A percentile compares a stretch with the other conserved stretches of the same genome.
phyloP scores from a whole-genome alignment of 176 grass and related monocot species.

The Melocanna baccifera region DNA sequence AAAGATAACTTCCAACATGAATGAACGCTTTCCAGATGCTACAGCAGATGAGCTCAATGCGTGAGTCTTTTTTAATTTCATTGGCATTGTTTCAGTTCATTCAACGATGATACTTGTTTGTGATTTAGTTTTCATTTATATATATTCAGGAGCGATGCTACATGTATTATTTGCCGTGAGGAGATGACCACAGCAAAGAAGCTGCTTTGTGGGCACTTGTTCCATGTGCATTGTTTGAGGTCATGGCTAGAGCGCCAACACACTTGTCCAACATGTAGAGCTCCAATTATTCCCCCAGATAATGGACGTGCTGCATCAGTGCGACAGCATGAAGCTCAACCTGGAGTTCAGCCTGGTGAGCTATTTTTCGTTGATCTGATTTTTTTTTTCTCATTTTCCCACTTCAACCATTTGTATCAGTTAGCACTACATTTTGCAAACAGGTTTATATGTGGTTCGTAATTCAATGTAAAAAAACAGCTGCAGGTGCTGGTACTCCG shows the following conservation, averaged over 20 bases:
- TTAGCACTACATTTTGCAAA: conserved; percentile 7
- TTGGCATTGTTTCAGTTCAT: background rate
- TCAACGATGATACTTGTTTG: background rate
- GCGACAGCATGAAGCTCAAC: conserved; percentile 48
- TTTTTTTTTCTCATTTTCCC: background rate
- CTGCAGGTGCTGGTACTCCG: conserved; percentile 32
- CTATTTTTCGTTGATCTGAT: conserved; percentile 21
- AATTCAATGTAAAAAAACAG: conserved; percentile 22
- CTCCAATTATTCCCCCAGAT: conserved; percentile 77
- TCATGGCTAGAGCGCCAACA: conserved; percentile 96
- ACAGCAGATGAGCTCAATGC: conserved; percentile 72
- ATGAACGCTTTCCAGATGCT: conserved; percentile 90
- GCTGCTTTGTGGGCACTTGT: conserved; percentile 88
- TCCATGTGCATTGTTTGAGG: conserved; percentile 92
- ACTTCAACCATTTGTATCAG: background rate
- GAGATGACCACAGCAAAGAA: conserved; percentile 95
- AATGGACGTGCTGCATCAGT: conserved; percentile 41
- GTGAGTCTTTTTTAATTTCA: conserved; percentile 47
- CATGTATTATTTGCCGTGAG: conserved; percentile 98
- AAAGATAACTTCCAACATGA: conserved; percentile 98
- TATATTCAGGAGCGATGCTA: conserved; percentile 75
- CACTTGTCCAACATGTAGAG: conserved; percentile 93
- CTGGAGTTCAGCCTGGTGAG: conserved; percentile 70
- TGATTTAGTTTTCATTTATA: background rate
- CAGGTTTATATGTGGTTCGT: background rate